Evolutionary conservation across 352 stramenopile species (phyloP).

Genomic region (Proteromonas lacertae): DNA sequence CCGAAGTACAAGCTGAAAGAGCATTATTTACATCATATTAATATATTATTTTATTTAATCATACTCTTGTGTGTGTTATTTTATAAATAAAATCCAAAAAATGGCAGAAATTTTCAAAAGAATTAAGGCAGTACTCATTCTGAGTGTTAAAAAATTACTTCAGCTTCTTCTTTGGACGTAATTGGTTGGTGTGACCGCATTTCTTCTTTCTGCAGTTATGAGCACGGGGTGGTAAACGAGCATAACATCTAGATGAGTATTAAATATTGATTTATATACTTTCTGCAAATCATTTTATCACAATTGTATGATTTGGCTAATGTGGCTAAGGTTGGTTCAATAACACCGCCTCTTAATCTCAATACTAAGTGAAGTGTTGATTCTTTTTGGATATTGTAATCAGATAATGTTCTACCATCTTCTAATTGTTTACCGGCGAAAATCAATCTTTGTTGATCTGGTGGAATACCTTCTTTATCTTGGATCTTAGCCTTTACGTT

Average conservation of each 20-base stretch:
- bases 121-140: background rate
- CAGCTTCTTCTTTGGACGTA: conserved; percentile 99
- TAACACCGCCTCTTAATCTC: conserved; percentile 12
- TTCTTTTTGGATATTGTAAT: conserved; percentile 2
- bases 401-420: conserved; percentile 42
- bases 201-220: conserved; percentile 99
- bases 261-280: too few species aligned
- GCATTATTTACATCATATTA: too few species aligned
- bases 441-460: conserved; percentile 97
- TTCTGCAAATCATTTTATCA: too few species aligned
- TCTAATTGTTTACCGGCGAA: conserved; percentile 98
- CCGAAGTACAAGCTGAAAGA: too few species aligned
- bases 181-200: conserved; percentile 95
- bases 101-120: conserved; percentile 2
- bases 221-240: conserved; percentile 81
- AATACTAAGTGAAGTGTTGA: conserved; percentile 69
- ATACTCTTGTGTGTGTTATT: too few species aligned
- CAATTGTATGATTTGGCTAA: too few species aligned
- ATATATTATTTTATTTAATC: too few species aligned
- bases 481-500: conserved; percentile 99
- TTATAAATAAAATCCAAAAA: too few species aligned
- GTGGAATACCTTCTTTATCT: conserved; percentile 98
- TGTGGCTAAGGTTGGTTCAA: too few species aligned
- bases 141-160: conserved; percentile 87
- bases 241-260: conserved; percentile 45